Evolutionary conservation across 306 rosid species (phyloP), one percentile per base, ranked within the genome.

Genomic region (Cicer yamashitae): DNA sequence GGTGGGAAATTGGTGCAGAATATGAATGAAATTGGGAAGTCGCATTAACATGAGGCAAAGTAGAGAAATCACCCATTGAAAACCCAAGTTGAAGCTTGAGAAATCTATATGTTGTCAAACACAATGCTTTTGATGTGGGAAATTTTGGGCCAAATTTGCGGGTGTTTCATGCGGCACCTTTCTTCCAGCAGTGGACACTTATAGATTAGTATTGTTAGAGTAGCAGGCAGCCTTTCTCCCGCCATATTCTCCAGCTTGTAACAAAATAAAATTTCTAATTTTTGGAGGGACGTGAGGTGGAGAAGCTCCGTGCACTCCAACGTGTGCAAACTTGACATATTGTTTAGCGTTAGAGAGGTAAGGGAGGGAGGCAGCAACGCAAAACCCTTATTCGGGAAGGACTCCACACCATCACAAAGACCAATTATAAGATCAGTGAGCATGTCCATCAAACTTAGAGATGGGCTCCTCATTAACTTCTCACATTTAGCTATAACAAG

Each of bases 211-310:
- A 13, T 0, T 7, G 12, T 8, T 20, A 47, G 45, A 46, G 70
- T 57, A n/a, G 70, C 44, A 47, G 69, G 69, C 47, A 63, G n/a
- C n/a, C 41, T 59, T 11, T 59, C 17, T 59, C 65, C 65, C 4
- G 1, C 6, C 8, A 59, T 25, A 30, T 6, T 40, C 50, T 63
- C 50, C 4, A 63, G 34, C 34, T 40, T 63, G n/a, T 14, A 30
- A 15, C 69, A 63, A 0, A 0, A 0, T 7, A 0, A 0, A 63
- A 39, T n/a, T 40, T 0, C 0, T 63, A 63, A 14, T 8, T 0
- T 0, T 40, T 63, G 69, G 34, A 63, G 69, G 30, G 69, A 38
- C 0, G 69, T 63, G 12, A 63, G 50, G 69, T 40, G 48, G 34
- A 63, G 69, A 38, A 63, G 25, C 30, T 48, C 30, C 0, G n/a